These are phyloP conservation scores for Fusarium zealandicum DNA, from an alignment of 2,329 filamentous ascomycete species.

Conservation along the genomic window DNA sequence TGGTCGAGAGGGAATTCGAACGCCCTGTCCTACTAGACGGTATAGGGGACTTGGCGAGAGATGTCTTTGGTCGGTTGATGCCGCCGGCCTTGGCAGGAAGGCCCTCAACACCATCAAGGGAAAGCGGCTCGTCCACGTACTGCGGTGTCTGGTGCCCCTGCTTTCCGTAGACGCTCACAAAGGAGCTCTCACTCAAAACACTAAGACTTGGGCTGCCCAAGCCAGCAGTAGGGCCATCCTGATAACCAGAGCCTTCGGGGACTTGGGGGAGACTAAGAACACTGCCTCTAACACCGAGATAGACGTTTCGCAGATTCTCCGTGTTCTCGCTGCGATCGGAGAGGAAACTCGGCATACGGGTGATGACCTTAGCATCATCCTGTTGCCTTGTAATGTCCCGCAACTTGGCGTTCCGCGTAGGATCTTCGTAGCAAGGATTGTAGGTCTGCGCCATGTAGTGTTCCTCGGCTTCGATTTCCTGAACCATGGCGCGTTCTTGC, in stretches of 20 bases:
- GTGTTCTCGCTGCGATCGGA: constrained; percentile 66
- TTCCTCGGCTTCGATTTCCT: constrained; percentile 55
- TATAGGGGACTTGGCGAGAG: constrained; percentile 23
- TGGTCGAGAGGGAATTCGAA: constrained; percentile 45
- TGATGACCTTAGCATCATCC: constrained; percentile 51
- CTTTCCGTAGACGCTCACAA: constrained; percentile 68
- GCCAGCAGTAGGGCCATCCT: constrained; percentile 42
- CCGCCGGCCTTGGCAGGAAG: constrained; percentile 21
- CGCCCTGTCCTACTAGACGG: constrained; percentile 25
- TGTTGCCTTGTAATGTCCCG: constrained; percentile 33
- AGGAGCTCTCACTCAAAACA: constrained; percentile 72
- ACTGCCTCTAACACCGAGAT: constrained; percentile 59
- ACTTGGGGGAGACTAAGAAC: constrained; percentile 58
- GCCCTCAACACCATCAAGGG: constrained; percentile 40
- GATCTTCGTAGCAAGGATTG: constrained; percentile 39
- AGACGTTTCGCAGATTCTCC: constrained; percentile 67
- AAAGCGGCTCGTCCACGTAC: constrained; percentile 43
- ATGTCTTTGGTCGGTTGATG: constrained; percentile 35
- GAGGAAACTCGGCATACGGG: constrained; percentile 70
- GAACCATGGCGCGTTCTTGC: constrained; percentile 61
- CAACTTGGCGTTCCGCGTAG: constrained; percentile 22
- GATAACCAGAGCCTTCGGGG: constrained; percentile 48
- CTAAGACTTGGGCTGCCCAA: constrained; percentile 67
- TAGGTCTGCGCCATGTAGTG: constrained; percentile 45
- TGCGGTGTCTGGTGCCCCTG: constrained; percentile 43